Conservation (phyloP, 495 filamentous ascomycete species). For the Beverwykella pulmonaria region DNA sequence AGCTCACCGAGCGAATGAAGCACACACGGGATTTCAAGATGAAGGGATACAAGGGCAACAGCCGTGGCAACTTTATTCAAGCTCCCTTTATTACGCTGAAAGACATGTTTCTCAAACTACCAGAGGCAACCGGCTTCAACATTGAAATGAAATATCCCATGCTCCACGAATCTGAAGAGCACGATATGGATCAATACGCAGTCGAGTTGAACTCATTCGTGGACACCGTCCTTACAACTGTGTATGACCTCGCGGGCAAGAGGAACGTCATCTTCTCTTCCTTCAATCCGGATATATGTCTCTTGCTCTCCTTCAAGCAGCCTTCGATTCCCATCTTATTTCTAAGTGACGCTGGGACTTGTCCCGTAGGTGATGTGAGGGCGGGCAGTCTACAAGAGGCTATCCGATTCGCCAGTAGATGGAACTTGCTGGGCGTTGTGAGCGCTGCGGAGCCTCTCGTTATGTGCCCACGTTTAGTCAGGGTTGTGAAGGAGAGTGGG, state of each 20-base stretch:
- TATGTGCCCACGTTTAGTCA: conserved; percentile 84
- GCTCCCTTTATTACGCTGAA: conserved; percentile 92
- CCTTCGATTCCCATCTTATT: conserved; percentile 94
- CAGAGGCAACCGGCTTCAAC: conserved; percentile 85
- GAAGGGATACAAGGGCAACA: conserved; percentile 94
- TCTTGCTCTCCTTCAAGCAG: conserved; percentile 92
- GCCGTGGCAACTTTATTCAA: conserved; percentile 89
- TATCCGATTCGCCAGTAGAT: conserved; percentile 86
- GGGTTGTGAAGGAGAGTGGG: conserved; percentile 92
- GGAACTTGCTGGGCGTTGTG: conserved; percentile 94
- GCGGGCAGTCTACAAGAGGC: conserved; percentile 93
- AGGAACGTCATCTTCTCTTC: conserved; percentile 92
- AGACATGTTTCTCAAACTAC: conserved; percentile 85
- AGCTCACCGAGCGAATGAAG: conserved; percentile 87
- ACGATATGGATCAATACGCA: conserved; percentile 96
- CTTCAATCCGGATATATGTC: conserved; percentile 96
- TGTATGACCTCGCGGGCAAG: conserved; percentile 72
- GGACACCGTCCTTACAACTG: conserved; percentile 85
- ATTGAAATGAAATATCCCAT: conserved; percentile 99
- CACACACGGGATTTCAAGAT: conserved; percentile 93
- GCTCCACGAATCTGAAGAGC: conserved; percentile 88
- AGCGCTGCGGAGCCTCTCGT: conserved; percentile 81
- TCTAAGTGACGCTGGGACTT: conserved; percentile 82
- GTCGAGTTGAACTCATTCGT: conserved; percentile 97
- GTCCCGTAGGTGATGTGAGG: conserved; percentile 80